Evolutionary conservation across 1,284 basidiomycete genomes (phyloP), one percentile per base, ranked within the genome.

Genomic region (Cryptococcus neoformans): DNA sequence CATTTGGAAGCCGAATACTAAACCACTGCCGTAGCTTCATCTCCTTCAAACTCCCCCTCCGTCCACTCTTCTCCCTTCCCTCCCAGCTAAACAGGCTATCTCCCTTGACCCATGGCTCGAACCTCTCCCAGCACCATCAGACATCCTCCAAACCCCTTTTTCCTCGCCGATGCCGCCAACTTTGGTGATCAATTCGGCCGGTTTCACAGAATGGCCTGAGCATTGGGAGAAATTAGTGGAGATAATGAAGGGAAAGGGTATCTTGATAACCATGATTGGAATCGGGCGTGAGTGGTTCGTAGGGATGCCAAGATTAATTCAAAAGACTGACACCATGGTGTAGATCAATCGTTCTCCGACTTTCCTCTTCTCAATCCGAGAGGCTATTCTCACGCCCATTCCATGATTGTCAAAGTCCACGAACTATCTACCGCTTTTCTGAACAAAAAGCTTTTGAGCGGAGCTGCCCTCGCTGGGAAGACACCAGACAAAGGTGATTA

Each of bases 31-130:
- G 2, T 42, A 55, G 54, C 49, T 66, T 35, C 62, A 58, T 51
- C 38, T 63, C 36, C 58, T 61, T 47, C 58, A 51, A 37, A 53
- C 46, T 11, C 53, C 28, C 16, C n/a, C 40, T 41, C 45, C 57
- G 17, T 60, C 53, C 10, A 55, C 71, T 4, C 74, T 72, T 4
- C 78, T 81, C 59, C 48, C 66, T 6, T 67, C 70, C 1, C 79
- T 89, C 50, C 84, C 84, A 0, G 71, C 86, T 44, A 77, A 78
- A 7, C 81, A 83, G 53, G 82, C 80, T 3, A 68, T 90, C 14
- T 78, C 85, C 17, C 80, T 89, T 8, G 89, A 90, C 71, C 89
- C 88, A 40, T 90, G 89, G 89, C 73, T 89, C 14, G 87, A 90
- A 55, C 87, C 89, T 14, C 67, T 89, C 16, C 81, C 85, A 1